These are phyloP conservation scores for Zymoseptoria pseudotritici DNA, from an alignment of 2,329 filamentous ascomycete genomes.

Conservation along the genomic window DNA sequence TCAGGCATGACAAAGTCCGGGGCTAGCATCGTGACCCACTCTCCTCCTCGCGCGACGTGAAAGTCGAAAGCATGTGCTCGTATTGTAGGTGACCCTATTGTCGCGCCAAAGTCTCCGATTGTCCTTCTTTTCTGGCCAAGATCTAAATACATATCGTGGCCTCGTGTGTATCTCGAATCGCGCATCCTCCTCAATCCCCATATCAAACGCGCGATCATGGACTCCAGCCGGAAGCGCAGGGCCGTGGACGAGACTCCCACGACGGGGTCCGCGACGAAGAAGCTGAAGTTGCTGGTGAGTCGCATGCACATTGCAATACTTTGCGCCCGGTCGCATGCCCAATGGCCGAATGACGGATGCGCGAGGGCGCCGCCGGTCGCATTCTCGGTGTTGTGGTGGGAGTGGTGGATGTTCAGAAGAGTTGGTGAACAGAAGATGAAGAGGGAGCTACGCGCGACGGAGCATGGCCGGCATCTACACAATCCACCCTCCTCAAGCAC, in stretches of 20 bases:
- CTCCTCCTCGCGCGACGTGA: neutral
- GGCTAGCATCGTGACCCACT: neutral
- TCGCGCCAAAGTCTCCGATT: neutral
- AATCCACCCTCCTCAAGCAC: constrained; percentile 15
- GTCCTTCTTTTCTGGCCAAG: neutral
- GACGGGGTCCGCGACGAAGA: constrained; percentile 48
- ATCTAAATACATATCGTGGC: neutral
- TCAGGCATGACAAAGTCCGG: neutral
- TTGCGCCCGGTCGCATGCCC: neutral
- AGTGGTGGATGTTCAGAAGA: neutral
- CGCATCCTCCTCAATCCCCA: neutral
- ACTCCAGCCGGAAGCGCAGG: constrained; percentile 50
- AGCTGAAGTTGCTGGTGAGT: constrained; percentile 54
- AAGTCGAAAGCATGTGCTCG: neutral
- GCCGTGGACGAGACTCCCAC: constrained; percentile 41
- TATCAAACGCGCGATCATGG: constrained; percentile 24
- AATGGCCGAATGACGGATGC: constrained; percentile 1
- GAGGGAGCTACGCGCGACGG: constrained; percentile 15
- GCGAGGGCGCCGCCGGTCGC: constrained; percentile 1
- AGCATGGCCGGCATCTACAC: constrained; percentile 15
- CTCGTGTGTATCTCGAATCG: neutral
- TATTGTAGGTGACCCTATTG: neutral
- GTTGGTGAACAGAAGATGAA: constrained; percentile 9
- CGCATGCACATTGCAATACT: constrained; percentile 1
- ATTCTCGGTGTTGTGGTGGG: constrained; percentile 3